Percentiles rank a stretch among this genome's conserved stretches.
Conservation (phyloP, 148 eudicot genomes). For the Fagopyrum tataricum region DNA sequence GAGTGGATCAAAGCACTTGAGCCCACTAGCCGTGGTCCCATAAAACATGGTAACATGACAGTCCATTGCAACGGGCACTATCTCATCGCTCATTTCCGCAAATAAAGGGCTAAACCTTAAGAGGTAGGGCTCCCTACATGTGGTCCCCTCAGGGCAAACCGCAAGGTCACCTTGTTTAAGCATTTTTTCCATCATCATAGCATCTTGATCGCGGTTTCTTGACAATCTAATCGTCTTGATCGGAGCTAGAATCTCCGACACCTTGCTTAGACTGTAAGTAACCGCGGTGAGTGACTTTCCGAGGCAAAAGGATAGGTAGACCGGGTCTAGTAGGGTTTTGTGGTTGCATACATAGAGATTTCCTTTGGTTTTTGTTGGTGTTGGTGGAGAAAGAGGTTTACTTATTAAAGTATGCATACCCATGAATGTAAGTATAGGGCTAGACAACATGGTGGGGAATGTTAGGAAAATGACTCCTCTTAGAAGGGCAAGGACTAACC, state of each 20-base stretch:
- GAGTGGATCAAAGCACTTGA: conserved; percentile 62
- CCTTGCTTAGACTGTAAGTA: conserved; percentile 64
- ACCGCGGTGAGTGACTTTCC: conserved; percentile 54
- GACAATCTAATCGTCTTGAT: conserved; percentile 55
- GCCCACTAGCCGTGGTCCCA: conserved; percentile 74
- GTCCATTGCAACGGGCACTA: conserved; percentile 66
- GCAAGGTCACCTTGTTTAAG: conserved; percentile 50
- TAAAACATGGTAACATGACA: conserved; percentile 58
- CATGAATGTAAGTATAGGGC: conserved; percentile 34
- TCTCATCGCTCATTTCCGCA: conserved; percentile 48
- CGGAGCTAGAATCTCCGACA: conserved; percentile 62
- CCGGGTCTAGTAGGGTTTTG: conserved; percentile 65
- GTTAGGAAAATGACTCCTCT: conserved; percentile 32
- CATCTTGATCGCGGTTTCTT: conserved; percentile 46
- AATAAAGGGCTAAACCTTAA: conserved; percentile 75
- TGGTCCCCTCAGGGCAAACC: conserved; percentile 84
- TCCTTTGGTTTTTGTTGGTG: conserved; percentile 25
- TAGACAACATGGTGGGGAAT: conserved; percentile 30
- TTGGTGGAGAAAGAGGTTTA: neutral
- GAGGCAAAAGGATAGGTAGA: conserved; percentile 43
- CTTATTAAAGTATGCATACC: conserved; percentile 34
- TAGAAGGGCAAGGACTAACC: conserved; percentile 34
- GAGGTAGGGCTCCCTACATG: conserved; percentile 80
- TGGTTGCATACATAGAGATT: conserved; percentile 68
- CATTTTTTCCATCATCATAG: conserved; percentile 41